A percentile compares a stretch with the other conserved stretches of the same genome.
These are phyloP conservation scores for Mycosphaerella sp. DNA, from an alignment of 2,329 filamentous ascomycete species.

Conservation along the genomic window DNA sequence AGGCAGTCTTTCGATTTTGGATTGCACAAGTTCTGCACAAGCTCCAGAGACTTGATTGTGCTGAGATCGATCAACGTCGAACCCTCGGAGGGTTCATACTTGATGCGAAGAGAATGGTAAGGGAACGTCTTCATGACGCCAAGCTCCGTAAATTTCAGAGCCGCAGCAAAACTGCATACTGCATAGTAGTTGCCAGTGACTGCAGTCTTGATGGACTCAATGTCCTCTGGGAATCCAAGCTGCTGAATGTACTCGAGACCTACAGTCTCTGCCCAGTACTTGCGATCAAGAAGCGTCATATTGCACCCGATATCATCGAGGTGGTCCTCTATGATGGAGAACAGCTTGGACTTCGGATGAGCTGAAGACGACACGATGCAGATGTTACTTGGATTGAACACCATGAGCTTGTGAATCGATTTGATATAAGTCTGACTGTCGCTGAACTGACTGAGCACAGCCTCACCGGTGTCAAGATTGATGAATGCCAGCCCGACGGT, in stretches of 20 bases:
- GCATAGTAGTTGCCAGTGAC: slow-evolving; percentile 80
- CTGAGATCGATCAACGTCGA: slow-evolving; percentile 94
- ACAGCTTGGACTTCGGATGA: slow-evolving; percentile 65
- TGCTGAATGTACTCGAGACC: slow-evolving; percentile 72
- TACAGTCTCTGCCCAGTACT: slow-evolving; percentile 72
- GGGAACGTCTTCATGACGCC: slow-evolving; percentile 63
- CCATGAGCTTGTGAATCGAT: slow-evolving; percentile 77
- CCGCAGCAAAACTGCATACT: slow-evolving; percentile 77
- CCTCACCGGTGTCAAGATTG: slow-evolving; percentile 78
- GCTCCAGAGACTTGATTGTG: slow-evolving; percentile 77
- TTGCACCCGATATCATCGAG: slow-evolving; percentile 52
- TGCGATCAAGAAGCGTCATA: slow-evolving; percentile 62
- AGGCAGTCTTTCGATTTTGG: slow-evolving; percentile 73
- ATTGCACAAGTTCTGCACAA: slow-evolving; percentile 79
- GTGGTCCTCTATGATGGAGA: slow-evolving; percentile 66
- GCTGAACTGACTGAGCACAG: slow-evolving; percentile 80
- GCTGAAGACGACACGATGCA: slow-evolving; percentile 69
- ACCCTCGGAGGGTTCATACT: slow-evolving; percentile 80
- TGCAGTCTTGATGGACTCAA: slow-evolving; percentile 72
- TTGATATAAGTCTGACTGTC: slow-evolving; percentile 88
- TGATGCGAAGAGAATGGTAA: slow-evolving; percentile 74
- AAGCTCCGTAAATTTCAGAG: slow-evolving; percentile 75
- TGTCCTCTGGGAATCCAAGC: slow-evolving; percentile 72
- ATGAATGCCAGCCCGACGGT: slow-evolving; percentile 74
- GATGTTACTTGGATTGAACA: slow-evolving; percentile 73